phyloP scores from a whole-genome alignment of 1,284 basidiomycete genomes.

The Papiliotrema flavescens region DNA sequence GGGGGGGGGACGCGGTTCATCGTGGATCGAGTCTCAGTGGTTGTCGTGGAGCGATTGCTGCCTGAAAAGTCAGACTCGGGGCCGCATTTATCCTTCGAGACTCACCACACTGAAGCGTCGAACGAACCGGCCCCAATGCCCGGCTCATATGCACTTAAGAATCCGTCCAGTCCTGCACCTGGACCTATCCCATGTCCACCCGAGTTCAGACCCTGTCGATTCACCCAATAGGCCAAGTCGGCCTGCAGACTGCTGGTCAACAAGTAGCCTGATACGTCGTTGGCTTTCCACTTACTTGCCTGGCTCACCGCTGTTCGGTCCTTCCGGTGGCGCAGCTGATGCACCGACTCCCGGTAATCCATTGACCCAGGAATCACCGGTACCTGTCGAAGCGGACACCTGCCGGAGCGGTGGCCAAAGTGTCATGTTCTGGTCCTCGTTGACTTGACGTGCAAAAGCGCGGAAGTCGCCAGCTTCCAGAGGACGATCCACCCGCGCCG shows the following conservation, averaged over 20 bases:
- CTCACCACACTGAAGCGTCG: background rate
- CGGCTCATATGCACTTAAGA: background rate
- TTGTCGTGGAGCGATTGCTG: too few relatives aligned
- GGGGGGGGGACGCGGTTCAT: too few relatives aligned
- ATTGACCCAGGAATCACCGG: too few relatives aligned
- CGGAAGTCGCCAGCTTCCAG: slow-evolving; percentile 11
- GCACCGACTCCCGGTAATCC: too few relatives aligned
- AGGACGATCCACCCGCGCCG: background rate
- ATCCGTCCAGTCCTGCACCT: background rate
- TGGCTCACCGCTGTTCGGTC: background rate
- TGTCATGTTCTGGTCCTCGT: slow-evolving; percentile 10
- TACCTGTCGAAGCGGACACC: background rate
- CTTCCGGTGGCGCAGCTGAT: background rate
- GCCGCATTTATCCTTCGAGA: too few relatives aligned
- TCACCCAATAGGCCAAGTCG: background rate
- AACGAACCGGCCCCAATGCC: background rate
- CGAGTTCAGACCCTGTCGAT: background rate
- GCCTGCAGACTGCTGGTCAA: background rate
- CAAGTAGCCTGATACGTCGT: too few relatives aligned
- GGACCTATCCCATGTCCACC: background rate
- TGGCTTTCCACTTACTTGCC: background rate
- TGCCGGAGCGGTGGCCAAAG: slow-evolving; percentile 14
- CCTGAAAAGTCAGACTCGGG: too few relatives aligned
- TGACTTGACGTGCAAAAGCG: slow-evolving; percentile 8
- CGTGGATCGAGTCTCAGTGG: too few relatives aligned